Conservation (phyloP, 345 rosid genomes). For the Kandelia obovata region DNA sequence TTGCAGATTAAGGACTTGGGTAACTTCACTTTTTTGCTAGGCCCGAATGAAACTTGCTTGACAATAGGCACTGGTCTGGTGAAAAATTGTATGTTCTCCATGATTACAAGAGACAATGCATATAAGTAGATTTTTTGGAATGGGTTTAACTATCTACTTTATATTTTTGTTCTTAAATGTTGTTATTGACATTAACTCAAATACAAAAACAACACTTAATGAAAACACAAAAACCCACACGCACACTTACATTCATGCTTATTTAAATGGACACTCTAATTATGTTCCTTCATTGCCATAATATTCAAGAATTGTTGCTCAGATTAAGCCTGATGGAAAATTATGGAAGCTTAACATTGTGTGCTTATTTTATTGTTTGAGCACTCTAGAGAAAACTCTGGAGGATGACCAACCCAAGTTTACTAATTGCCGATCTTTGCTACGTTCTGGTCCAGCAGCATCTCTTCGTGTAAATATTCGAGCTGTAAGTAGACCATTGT, state of each 20-base stretch:
- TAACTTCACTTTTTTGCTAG: constrained; percentile 16
- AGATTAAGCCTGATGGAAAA: background rate
- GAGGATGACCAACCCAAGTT: constrained; percentile 44
- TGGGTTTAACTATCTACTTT: background rate
- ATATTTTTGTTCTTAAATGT: background rate
- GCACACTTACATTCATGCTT: too few species aligned
- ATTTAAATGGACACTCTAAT: background rate
- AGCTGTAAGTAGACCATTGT: constrained; percentile 15
- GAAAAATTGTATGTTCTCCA: background rate
- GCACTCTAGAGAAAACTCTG: constrained; percentile 39
- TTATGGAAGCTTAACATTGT: background rate
- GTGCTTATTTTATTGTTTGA: constrained; percentile 13
- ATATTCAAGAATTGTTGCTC: constrained; percentile 4
- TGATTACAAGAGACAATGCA: background rate
- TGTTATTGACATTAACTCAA: too few species aligned
- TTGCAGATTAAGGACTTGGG: constrained; percentile 74
- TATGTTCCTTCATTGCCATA: background rate
- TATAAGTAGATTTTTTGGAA: too few species aligned
- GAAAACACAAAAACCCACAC: too few species aligned
- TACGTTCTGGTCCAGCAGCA: background rate
- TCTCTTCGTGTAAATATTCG: constrained; percentile 6
- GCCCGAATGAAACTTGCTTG: too few species aligned
- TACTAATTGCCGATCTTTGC: background rate
- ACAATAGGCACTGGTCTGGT: background rate
- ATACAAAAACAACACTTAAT: too few species aligned